Evolutionary conservation across 768 basidiomycete genomes (phyloP).

Genomic region (Auriscalpium orientale): DNA sequence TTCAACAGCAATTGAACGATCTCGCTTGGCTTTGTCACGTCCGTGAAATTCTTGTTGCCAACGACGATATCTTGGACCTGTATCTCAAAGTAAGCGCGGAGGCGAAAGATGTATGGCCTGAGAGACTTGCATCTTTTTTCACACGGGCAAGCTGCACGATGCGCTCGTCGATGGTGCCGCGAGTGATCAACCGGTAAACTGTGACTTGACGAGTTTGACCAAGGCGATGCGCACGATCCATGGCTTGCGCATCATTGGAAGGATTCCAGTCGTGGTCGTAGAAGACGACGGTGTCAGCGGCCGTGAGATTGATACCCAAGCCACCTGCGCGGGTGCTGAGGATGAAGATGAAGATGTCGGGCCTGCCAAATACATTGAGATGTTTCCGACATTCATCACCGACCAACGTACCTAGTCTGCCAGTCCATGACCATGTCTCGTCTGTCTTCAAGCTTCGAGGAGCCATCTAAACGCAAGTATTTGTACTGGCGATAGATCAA

Average conservation of each 20-base stretch:
- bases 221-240: slow-evolving; percentile 95
- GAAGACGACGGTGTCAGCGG: slow-evolving; percentile 93
- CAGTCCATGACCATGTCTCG: slow-evolving; percentile 99
- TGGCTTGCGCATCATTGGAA: slow-evolving; percentile 95
- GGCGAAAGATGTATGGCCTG: no score
- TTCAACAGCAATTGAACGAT: slow-evolving; percentile 92
- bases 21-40: slow-evolving; percentile 91
- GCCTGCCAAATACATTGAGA: slow-evolving; percentile 33
- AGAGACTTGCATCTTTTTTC: slow-evolving; percentile 79
- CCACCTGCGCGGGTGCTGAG: slow-evolving; percentile 95
- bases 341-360: slow-evolving; percentile 84
- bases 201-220: slow-evolving; percentile 97
- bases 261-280: slow-evolving; percentile 97
- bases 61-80: slow-evolving; percentile 99
- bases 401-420: slow-evolving; percentile 75
- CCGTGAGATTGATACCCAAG: slow-evolving; percentile 92
- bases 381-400: background rate
- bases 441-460: slow-evolving; percentile 90
- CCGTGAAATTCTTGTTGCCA: slow-evolving; percentile 91
- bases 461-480: slow-evolving; percentile 87
- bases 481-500: slow-evolving; percentile 95
- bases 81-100: background rate
- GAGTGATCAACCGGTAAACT: slow-evolving; percentile 90
- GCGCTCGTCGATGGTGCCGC: slow-evolving; percentile 92
- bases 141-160: slow-evolving; percentile 94